A percentile compares a stretch with the other conserved stretches of the same genome.
Evolutionary conservation across 2,329 filamentous ascomycete species (phyloP).

Genomic region (Blastomyces silverae): DNA sequence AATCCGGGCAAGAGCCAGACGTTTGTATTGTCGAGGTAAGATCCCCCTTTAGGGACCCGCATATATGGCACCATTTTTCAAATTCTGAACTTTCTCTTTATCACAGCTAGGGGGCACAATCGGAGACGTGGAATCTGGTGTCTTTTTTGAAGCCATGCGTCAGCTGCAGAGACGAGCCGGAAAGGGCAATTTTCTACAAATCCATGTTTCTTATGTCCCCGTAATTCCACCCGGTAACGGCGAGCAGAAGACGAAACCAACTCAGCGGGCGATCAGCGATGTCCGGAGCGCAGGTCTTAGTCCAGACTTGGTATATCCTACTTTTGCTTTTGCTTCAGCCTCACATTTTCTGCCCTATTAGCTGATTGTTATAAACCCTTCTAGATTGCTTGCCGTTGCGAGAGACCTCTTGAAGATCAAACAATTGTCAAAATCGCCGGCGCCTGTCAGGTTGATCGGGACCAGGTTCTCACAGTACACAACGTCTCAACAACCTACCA

Average conservation of each 20-base stretch:
- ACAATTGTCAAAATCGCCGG: slow-evolving; percentile 83
- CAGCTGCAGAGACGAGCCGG: slow-evolving; percentile 66
- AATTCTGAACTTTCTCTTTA: slow-evolving; percentile 48
- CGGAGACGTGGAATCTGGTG: slow-evolving; percentile 75
- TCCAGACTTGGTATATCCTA: slow-evolving; percentile 57
- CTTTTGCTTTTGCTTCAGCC: slow-evolving; percentile 12
- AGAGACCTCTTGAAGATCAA: slow-evolving; percentile 61
- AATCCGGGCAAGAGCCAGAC: slow-evolving; percentile 73
- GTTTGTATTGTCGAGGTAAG: slow-evolving; percentile 75
- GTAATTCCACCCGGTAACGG: slow-evolving; percentile 50
- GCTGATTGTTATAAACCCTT: slow-evolving; percentile 4
- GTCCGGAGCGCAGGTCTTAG: slow-evolving; percentile 72
- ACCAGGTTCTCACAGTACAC: slow-evolving; percentile 80
- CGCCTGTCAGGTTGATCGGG: slow-evolving; percentile 76
- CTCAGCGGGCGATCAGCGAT: slow-evolving; percentile 79
- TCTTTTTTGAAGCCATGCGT: slow-evolving; percentile 77
- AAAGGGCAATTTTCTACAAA: slow-evolving; percentile 74
- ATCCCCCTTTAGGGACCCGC: not conserved
- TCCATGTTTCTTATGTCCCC: slow-evolving; percentile 83
- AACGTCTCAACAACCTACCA: slow-evolving; percentile 90
- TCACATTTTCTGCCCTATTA: slow-evolving; percentile 16
- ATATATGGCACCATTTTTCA: slow-evolving; percentile 23
- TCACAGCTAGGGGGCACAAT: slow-evolving; percentile 48
- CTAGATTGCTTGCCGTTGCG: slow-evolving; percentile 87
- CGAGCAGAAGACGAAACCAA: slow-evolving; percentile 96